These are phyloP conservation scores for Dactylellina sp. DNA, from an alignment of 2,329 filamentous ascomycete species.

Conservation along the genomic window DNA sequence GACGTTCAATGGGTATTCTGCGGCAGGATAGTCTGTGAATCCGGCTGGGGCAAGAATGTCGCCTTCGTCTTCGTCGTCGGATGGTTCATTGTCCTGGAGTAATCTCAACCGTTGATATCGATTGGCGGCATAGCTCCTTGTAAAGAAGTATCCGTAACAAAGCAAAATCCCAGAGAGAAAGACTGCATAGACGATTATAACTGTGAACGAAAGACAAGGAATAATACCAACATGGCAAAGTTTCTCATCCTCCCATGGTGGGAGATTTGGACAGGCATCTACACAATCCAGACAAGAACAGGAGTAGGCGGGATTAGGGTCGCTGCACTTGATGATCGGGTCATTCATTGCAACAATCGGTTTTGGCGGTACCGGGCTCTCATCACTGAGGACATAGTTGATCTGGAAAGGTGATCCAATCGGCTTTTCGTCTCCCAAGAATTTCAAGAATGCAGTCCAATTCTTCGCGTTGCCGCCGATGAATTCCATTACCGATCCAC, in stretches of 20 bases:
- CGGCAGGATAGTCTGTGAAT: constrained; percentile 79
- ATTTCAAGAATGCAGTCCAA: constrained; percentile 86
- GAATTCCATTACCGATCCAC: constrained; percentile 91
- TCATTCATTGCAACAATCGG: constrained; percentile 79
- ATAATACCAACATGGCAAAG: constrained; percentile 85
- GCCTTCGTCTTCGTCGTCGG: constrained; percentile 93
- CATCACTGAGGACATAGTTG: constrained; percentile 78
- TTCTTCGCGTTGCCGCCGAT: constrained; percentile 96
- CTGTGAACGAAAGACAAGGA: constrained; percentile 93
- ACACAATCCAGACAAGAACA: constrained; percentile 96
- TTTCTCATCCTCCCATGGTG: constrained; percentile 76
- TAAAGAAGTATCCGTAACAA: constrained; percentile 55
- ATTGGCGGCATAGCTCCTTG: constrained; percentile 33
- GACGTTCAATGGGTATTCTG: constrained; percentile 84
- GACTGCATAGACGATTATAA: constrained; percentile 85
- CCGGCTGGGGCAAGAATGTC: constrained; percentile 81
- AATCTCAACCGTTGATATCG: constrained; percentile 80
- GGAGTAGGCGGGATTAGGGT: constrained; percentile 83
- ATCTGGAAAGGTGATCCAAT: constrained; percentile 98
- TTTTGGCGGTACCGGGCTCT: constrained; percentile 68
- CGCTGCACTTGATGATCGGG: constrained; percentile 86
- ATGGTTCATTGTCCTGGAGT: constrained; percentile 83
- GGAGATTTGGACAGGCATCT: constrained; percentile 83
- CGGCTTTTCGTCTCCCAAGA: constrained; percentile 89
- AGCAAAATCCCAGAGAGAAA: constrained; percentile 68